Evolutionary conservation across 2,329 filamentous ascomycete species (phyloP), one percentile per base, ranked within the genome.

Genomic region (Thielaviopsis musarum): DNA sequence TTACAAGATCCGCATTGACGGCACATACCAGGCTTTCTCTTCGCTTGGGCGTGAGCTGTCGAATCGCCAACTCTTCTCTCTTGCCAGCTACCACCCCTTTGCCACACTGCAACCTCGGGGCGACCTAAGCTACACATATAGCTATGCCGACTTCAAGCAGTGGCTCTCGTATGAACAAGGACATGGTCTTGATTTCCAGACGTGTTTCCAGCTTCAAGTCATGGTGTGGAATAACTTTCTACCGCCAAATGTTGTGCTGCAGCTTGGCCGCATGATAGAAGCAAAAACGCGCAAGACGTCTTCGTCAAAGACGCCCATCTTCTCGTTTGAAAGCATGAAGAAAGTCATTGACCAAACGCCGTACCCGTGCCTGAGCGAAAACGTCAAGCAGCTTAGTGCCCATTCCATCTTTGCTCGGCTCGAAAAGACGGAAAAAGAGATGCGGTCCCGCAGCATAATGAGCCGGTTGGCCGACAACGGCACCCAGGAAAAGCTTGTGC

Each of bases 171-270:
- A 60, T 49, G 69, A 70, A 21, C 63, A 64, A 6, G 67, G 66
- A 7, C 63, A 69, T 17, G 57, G 63, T 1, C 64, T 80, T 60
- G 70, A 78, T 5, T 87, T 82, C 63, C 67, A 70, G 0, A 65
- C 83, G 0, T 72, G 80, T 5, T 86, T 82, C 65, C 83, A 87
- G 64, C 70, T 87, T 5, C 77, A 85, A 56, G 77, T 75, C 17
- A 69, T 91, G 5, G 80, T 82, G 0, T 74, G 76, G 65, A 85
- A 86, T 64, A 80, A 79, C 22, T 81, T 78, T 59, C 72, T 89
- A 1, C 72, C 80, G 13, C 84, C 85, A 0, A 64, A 66, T 0
- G 77, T 71, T 1, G 78, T 81, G 0, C 54, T 72, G 0, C 62
- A 66, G 1, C 65, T 88, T 5, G 67, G 82, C 1, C 66, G 70